These are phyloP conservation scores for Prunus fruticosa DNA, from an alignment of 306 rosid species.

Conservation along the genomic window DNA sequence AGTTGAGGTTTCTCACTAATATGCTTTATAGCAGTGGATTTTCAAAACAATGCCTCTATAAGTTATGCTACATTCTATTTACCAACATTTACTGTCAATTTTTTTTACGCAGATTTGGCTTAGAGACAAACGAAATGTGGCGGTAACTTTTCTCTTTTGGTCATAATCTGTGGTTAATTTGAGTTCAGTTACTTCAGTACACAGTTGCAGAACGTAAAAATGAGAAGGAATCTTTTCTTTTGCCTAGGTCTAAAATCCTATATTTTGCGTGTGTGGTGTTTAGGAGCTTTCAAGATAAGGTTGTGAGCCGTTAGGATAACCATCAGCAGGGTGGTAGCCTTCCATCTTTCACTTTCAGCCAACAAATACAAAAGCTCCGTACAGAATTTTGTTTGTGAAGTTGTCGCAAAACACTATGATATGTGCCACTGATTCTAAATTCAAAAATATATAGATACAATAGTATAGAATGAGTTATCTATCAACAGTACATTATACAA, in stretches of 20 bases:
- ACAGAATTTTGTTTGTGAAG: neutral
- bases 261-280: neutral
- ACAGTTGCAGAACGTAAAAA: too few relatives aligned
- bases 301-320: neutral
- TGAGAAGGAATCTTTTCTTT: too few relatives aligned
- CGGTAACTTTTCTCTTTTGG: too few relatives aligned
- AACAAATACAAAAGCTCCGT: neutral
- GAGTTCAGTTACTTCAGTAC: neutral
- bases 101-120: neutral
- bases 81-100: neutral
- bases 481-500: too few relatives aligned
- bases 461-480: too few relatives aligned
- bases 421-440: neutral
- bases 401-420: neutral
- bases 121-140: neutral
- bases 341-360: conserved; percentile 8
- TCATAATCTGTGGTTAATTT: too few relatives aligned
- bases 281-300: conserved; percentile 4
- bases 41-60: neutral
- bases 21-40: neutral
- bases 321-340: neutral
- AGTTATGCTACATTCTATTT: neutral
- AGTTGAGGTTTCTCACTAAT: neutral
- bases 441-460: neutral
- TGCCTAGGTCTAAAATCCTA: neutral